A percentile compares a stretch with the other conserved stretches of the same genome.
Evolutionary conservation across 169 alveolate species (phyloP).

Genomic region (Plasmodium inui): DNA sequence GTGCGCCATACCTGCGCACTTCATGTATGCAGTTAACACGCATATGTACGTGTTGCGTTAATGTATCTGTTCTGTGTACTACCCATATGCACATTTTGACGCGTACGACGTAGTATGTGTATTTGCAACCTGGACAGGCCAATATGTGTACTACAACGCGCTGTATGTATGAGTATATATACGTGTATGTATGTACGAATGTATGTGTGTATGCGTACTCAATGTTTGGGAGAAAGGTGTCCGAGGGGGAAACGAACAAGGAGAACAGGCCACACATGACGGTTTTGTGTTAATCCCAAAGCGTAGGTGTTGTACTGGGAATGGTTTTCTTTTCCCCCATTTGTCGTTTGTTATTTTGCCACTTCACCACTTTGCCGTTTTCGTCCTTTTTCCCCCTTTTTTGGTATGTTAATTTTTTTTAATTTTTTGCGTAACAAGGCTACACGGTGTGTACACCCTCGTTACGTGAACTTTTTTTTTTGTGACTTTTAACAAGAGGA

Average conservation of each 20-base stretch:
- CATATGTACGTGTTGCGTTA: not conserved
- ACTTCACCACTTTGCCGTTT: not conserved
- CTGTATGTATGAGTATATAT: not conserved
- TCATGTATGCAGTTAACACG: not conserved
- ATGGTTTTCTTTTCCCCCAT: not conserved
- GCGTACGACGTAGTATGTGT: not conserved
- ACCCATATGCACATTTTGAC: not conserved
- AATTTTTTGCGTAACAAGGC: slow-evolving; percentile 6
- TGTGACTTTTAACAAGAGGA: not conserved
- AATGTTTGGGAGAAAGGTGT: not conserved
- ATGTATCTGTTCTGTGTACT: not conserved
- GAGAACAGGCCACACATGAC: slow-evolving; percentile 2
- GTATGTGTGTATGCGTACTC: not conserved
- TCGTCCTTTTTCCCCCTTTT: not conserved
- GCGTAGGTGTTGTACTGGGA: not conserved
- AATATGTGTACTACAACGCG: not conserved
- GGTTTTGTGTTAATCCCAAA: not conserved
- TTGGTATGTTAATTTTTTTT: slow-evolving; percentile 3
- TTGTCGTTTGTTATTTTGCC: not conserved
- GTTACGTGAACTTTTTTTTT: slow-evolving; percentile 1
- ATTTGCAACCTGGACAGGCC: not conserved
- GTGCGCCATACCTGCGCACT: not conserved
- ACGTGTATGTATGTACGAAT: not conserved
- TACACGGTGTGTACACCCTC: not conserved
- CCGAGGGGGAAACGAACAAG: not conserved